Base-by-base conservation (phyloP, 2,329 filamentous ascomycete genomes). In the Colletotrichum limetticola region DNA sequence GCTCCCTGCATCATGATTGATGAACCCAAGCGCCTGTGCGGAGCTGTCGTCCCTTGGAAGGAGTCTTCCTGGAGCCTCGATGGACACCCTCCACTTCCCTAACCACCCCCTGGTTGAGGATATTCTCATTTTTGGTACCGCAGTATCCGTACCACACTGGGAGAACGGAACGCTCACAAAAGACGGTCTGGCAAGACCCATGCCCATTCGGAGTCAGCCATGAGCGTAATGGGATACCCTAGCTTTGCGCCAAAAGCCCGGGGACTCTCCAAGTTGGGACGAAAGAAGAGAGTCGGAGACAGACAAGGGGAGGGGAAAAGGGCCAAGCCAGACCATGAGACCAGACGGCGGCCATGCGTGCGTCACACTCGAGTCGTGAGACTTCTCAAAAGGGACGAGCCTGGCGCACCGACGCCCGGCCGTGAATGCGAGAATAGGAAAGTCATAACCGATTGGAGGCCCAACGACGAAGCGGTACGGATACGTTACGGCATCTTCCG, bases 141-240 rank as follows among this genome's bases (percentile, higher is more conserved):
- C 67, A 53, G 42, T 46, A 46, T 46, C 42, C 14, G 35, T 42
- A 42, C 5, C 37, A 32, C 16, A 24, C 59, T 28, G n/a, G 6
- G 26, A 4, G 26, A 4, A 22, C 16, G 26, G 16, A 28, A 19
- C 26, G 16, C 55, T n/a, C 58, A 55, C 11, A 64, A 72, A 68
- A 72, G 53, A 72, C 70, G 70, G 70, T 64, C 65, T 72, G 66
- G 59, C 42, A 35, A 46, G 28, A 55, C 55, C 66, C 69, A 59
- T 69, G 66, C 28, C 28, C 42, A 11, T 26, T 68, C 53, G 42
- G 53, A 55, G 57, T 62, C 57, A 58, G 46, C 12, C 66, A 72
- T 52, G 53, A 53, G 60, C 46, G 22, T 46, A 22, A 49, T 24
- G 32, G 66, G 59, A 58, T 32, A 58, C 66, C 70, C 70, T 42